Evolutionary conservation across 1,284 basidiomycete genomes (phyloP).

Genomic region (Wallemia ichthyophaga): DNA sequence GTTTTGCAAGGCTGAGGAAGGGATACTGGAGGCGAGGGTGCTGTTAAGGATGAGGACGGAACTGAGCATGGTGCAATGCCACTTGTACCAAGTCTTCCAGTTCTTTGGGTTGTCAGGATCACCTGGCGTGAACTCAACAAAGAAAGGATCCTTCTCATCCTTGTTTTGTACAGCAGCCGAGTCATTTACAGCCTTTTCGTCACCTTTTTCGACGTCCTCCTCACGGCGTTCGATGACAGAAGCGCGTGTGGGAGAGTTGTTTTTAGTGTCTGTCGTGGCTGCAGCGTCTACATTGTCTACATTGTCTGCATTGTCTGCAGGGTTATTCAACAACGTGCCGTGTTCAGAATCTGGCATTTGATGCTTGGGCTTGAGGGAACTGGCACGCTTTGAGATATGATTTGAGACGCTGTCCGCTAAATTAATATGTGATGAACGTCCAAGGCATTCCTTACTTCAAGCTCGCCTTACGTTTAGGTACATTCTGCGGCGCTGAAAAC

Average conservation of each 20-base stretch:
- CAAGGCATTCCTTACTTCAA: neutral
- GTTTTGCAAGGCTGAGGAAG: constrained; percentile 17
- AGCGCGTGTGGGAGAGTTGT: too few species aligned
- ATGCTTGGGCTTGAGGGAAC: neutral
- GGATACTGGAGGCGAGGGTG: constrained; percentile 18
- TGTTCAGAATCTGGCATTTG: neutral
- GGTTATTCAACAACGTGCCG: too few species aligned
- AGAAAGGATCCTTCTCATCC: neutral
- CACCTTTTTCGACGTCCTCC: neutral
- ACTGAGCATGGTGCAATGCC: neutral
- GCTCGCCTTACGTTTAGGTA: neutral
- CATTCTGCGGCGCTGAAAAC: neutral
- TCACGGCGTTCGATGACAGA: neutral
- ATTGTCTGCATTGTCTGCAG: too few species aligned
- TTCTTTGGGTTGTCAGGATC: neutral
- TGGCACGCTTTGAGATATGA: too few species aligned
- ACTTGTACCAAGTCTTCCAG: neutral
- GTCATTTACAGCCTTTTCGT: neutral
- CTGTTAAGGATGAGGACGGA: constrained; percentile 7
- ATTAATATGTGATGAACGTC: neutral
- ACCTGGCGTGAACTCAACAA: neutral
- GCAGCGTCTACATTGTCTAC: too few species aligned
- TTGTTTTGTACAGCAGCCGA: neutral
- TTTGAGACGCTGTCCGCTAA: too few species aligned
- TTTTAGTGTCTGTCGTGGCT: too few species aligned